Evolutionary conservation across 495 filamentous ascomycete species (phyloP).

Genomic region (Lophiotrema nucula): DNA sequence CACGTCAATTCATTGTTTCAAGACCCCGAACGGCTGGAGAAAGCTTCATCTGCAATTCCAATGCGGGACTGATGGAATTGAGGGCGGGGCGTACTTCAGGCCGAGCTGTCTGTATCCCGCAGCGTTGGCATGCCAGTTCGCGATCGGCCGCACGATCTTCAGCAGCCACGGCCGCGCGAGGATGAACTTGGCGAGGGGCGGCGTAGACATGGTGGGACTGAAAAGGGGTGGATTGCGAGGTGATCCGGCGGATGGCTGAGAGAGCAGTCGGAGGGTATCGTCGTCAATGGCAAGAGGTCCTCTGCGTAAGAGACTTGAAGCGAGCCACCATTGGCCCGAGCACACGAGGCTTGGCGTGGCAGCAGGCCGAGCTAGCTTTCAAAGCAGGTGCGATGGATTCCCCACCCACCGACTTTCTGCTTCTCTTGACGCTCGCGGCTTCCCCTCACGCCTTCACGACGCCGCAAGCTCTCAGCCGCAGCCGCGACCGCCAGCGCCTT

Average conservation of each 20-base stretch:
- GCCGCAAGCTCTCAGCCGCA: background rate
- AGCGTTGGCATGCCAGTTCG: slow-evolving; percentile 79
- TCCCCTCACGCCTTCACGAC: background rate
- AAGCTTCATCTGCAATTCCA: background rate
- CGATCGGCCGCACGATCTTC: slow-evolving; percentile 71
- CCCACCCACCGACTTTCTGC: slow-evolving; percentile 1
- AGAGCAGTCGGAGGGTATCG: slow-evolving; percentile 10
- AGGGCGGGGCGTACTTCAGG: slow-evolving; percentile 63
- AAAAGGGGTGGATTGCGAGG: background rate
- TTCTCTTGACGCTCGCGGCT: background rate
- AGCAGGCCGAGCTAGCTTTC: slow-evolving; percentile 19
- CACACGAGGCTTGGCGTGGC: slow-evolving; percentile 3
- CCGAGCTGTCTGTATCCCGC: slow-evolving; percentile 92
- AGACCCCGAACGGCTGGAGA: background rate
- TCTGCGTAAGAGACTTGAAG: slow-evolving; percentile 20
- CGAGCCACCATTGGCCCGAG: slow-evolving; percentile 13
- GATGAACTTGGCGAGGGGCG: slow-evolving; percentile 68
- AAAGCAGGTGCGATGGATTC: background rate
- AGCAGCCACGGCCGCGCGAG: slow-evolving; percentile 79
- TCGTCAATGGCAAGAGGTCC: background rate
- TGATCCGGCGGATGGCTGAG: slow-evolving; percentile 6
- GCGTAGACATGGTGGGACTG: slow-evolving; percentile 64
- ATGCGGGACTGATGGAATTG: background rate
- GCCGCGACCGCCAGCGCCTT: background rate
- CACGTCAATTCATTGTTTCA: slow-evolving; percentile 21